Percentiles rank a stretch among this genome's conserved stretches.
phyloP scores from a whole-genome alignment of 1,284 basidiomycete genomes.

The Mycosarcoma mackinlayi region DNA sequence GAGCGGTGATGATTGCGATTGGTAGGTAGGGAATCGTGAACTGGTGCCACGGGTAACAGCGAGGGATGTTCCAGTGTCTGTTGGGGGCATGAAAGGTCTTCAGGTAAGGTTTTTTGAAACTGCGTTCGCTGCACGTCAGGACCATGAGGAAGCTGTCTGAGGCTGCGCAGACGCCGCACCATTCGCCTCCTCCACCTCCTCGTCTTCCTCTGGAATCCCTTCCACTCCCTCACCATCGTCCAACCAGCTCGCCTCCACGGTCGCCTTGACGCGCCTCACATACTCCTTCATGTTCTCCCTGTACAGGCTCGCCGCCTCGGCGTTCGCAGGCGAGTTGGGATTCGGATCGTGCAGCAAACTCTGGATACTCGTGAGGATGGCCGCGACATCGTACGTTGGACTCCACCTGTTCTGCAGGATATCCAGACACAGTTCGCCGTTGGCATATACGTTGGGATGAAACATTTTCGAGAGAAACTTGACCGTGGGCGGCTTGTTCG shows the following conservation, averaged over 20 bases:
- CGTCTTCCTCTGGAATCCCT: constrained; percentile 38
- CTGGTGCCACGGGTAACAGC: too few species aligned
- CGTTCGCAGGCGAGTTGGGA: constrained; percentile 93
- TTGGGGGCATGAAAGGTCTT: too few species aligned
- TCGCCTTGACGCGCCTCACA: constrained; percentile 85
- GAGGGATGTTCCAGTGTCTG: too few species aligned
- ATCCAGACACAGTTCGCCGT: constrained; percentile 96
- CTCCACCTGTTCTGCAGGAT: constrained; percentile 98
- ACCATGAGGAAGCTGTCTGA: constrained; percentile 1
- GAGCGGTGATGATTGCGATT: too few species aligned
- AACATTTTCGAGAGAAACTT: constrained; percentile 98
- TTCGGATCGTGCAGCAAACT: constrained; percentile 96
- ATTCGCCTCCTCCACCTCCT: constrained; percentile 5
- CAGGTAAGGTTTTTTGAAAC: too few species aligned
- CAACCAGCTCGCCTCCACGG: constrained; percentile 68
- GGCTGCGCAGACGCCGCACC: too few species aligned
- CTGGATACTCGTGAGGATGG: constrained; percentile 95
- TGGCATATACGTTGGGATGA: constrained; percentile 98
- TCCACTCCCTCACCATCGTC: constrained; percentile 60
- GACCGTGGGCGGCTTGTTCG: constrained; percentile 96
- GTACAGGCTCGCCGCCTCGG: constrained; percentile 94
- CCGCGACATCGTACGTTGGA: constrained; percentile 97
- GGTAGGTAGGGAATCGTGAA: too few species aligned
- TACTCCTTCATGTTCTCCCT: constrained; percentile 99
- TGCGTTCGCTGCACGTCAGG: neutral